Percentiles rank a stretch among this genome's conserved stretches.
Evolutionary conservation across 495 filamentous ascomycete species (phyloP).

Genomic region (Apodospora peruviana): DNA sequence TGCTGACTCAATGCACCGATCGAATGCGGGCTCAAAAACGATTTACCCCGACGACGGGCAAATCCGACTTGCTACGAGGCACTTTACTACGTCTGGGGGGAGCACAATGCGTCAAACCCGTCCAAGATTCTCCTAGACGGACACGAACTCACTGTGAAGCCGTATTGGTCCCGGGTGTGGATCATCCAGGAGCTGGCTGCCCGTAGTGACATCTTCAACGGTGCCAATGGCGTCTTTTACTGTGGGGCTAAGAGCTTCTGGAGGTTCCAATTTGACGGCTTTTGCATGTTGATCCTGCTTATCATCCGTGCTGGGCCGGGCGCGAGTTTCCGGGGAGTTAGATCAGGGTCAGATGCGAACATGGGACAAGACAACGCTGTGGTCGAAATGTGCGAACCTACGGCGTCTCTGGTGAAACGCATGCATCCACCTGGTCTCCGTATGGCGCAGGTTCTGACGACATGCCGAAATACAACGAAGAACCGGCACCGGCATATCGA

Average conservation of each 20-base stretch:
- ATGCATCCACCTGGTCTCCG: neutral
- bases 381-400: neutral
- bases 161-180: constrained; percentile 1
- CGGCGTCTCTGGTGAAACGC: neutral
- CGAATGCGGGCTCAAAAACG: neutral
- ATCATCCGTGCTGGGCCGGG: neutral
- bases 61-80: neutral
- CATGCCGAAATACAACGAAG: neutral
- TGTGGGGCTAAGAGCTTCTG: neutral
- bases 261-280: neutral
- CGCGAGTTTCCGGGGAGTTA: neutral
- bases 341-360: neutral
- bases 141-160: neutral
- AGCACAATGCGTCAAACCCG: neutral
- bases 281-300: neutral
- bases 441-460: neutral
- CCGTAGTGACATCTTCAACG: neutral
- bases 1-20: neutral
- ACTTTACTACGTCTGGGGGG: neutral
- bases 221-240: neutral
- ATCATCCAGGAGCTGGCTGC: constrained; percentile 2
- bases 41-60: neutral
- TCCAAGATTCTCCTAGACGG: neutral
- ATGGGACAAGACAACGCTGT: neutral
- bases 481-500: neutral